Base-by-base conservation (phyloP, 345 rosid species). In the Populus pruinosa region DNA sequence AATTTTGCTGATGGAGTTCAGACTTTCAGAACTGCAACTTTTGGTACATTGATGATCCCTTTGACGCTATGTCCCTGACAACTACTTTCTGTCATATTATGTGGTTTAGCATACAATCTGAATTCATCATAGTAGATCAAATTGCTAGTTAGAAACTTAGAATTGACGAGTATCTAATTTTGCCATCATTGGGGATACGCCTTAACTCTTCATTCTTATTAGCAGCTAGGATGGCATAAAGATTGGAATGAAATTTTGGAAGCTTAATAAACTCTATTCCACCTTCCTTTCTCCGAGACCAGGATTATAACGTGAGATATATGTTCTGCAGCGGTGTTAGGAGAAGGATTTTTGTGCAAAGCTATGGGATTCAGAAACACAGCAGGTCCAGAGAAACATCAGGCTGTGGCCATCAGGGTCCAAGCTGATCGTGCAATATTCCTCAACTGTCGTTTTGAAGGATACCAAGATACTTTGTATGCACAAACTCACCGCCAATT, bases 351-450 rank as follows among this genome's bases (percentile, higher is more conserved):
- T 76, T 65, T 94, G 79, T 93, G 88, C 29, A 80, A 90, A 47
- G 88, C 90, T 27, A 87, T 94, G 77, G 98, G 98, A 75, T 93
- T 93, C 83, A 79, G 94, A 53, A 94, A 94, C 91, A 90, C 93
- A 2, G 98, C 98, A 1, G 97, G 97, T 4, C 87, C 94, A 2
- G 83, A 86, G 43, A 86, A 86, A 82, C 88, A 85, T 56, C 94
- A 90, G 69, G 97, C 97, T 8, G 93, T 94, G 20, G 98, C 98
- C 0, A 70, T 79, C n/a, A 87, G 97, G 65, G 93, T 90, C 39
- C 89, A 89, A 77, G 84, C 93, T 0, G 97, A 94, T 72, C 83
- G 86, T 3, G 81, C 95, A 0, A 79, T 93, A 65, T 93, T 94
- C 85, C 79, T 83, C 6, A 89, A 94, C 80, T 93, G 95, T 78